Base-by-base conservation (phyloP, 176 grass and related monocot species). In the Bothriochloa decipiens region DNA sequence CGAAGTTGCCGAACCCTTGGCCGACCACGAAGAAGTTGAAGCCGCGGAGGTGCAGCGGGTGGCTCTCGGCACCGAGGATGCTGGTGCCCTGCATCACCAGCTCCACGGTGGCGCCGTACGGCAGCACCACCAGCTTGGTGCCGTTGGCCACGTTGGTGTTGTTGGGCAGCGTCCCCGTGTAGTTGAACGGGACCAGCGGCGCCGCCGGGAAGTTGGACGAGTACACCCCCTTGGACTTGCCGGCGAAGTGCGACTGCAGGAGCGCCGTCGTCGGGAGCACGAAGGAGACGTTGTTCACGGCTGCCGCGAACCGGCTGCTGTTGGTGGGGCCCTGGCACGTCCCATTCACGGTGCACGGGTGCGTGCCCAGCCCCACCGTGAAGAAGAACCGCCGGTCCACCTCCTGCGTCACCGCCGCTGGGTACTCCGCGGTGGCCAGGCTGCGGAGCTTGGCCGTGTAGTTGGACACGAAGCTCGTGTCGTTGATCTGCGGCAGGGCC, bases 1-100 rank as follows among this genome's bases (percentile, higher is more conserved):
- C 72, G 63, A 91, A 96, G 81, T 96, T 93, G 49, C 89, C 91
- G 60, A 91, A 91, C n/a, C 94, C 94, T 40, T 80, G 82, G 17
- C 90, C 91, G 10, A 93, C 83, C 0, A 91, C 86, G 74, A 92
- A 94, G 81, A 94, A 89, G 86, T 92, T 96, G 86, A 85, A 93
- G 29, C 94, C 94, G 64, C 93, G 91, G 4, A 93, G 85, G 63
- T 96, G 94, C 41, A 93, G 40, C 33, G 94, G 94, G 84, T 97
- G 91, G 89, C 88, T 97, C 86, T 93, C 89, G 58, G 75, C 80
- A 4, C 65, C 73, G 5, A 93, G 57, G 64, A 93, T 86, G 60
- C 82, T 87, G 5, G 89, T 94, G 16, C 87, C 92, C 87, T 92
- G 89, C 72, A 92, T 75, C 82, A 94, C 94, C 45, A 97, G 77